These are phyloP conservation scores for Lactarius akahatsu DNA, from an alignment of 768 basidiomycete genomes.

Conservation along the genomic window DNA sequence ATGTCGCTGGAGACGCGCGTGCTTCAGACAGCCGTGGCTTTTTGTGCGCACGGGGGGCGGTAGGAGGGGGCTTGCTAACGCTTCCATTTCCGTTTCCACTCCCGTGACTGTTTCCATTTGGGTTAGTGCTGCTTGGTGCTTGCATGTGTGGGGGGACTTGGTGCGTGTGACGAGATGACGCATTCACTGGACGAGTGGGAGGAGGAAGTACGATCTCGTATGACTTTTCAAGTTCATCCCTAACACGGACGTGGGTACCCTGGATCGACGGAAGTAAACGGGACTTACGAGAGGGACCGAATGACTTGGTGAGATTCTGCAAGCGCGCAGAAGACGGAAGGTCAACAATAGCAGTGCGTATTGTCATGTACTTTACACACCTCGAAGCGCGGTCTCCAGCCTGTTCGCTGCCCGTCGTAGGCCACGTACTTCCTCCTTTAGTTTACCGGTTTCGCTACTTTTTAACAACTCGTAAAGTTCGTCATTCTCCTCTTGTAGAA, in stretches of 20 bases:
- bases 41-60: constrained; percentile 79
- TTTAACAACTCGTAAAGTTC: constrained; percentile 77
- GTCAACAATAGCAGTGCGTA: constrained; percentile 11
- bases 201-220: constrained; percentile 58
- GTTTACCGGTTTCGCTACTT: constrained; percentile 69
- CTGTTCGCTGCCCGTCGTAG: constrained; percentile 65
- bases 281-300: constrained; percentile 65
- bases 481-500: constrained; percentile 85
- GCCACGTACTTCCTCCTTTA: constrained; percentile 79
- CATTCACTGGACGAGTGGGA: constrained; percentile 42
- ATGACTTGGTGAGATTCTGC: constrained; percentile 80
- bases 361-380: constrained; percentile 41
- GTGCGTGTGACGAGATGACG: constrained; percentile 46
- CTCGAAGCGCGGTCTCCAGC: constrained; percentile 74
- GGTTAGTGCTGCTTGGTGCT: constrained; percentile 30
- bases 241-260: constrained; percentile 36
- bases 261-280: constrained; percentile 7
- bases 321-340: background rate
- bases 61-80: constrained; percentile 58
- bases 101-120: constrained; percentile 34
- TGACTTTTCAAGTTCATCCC: constrained; percentile 75
- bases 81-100: constrained; percentile 31
- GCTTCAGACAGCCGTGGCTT: constrained; percentile 69
- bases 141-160: constrained; percentile 36
- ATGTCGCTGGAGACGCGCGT: constrained; percentile 22